Evolutionary conservation across 352 stramenopile genomes (phyloP), one percentile per base, ranked within the genome.

Genomic region (Globisporangium okanoganense): DNA sequence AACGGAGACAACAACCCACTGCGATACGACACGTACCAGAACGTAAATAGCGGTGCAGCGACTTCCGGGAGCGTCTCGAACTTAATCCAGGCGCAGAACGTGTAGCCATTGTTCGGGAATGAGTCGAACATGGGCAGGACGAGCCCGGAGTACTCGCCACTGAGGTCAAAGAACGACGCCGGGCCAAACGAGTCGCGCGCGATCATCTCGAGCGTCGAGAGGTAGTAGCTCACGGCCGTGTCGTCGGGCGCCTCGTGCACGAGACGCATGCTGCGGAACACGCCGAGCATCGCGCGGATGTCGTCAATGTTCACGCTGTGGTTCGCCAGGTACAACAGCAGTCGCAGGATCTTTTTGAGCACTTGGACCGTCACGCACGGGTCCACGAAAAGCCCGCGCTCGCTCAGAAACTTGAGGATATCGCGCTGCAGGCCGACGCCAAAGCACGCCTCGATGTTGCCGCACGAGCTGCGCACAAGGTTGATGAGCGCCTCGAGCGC

Each of bases 151-250:
- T 78, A 88, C 40, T 92, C 79, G 53, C 83, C 85, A 38, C 80
- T 92, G 2, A 94, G 66, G 44, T 94, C 85, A 48, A 94, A 91
- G 63, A 90, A 94, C n/a, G 79, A 89, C 24, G 80, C 76, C 7
- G 85, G 85, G 0, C 85, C 85, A 38, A 92, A 90, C 62, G 83
- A 90, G 51, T 92, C 84, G 29, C 85, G 77, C 36, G 85, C 85
- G 53, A 94, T 92, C 81, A 94, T 90, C 68, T 94, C 85, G 52
- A 94, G 72, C 36, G 85, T 90, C 20, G 85, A 81, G 53, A 94
- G 61, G 45, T 91, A 94, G 44, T 83, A 89, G 55, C 82, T 88
- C 57, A 94, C 75, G 5, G 81, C 71, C 24, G 78, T 65, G 62
- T 94, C 85, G 35, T 92, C 77, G 0, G 82, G 82, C 35, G 80